These are phyloP conservation scores for Orbilia oligospora DNA, from an alignment of 2,329 filamentous ascomycete genomes.

Conservation along the genomic window DNA sequence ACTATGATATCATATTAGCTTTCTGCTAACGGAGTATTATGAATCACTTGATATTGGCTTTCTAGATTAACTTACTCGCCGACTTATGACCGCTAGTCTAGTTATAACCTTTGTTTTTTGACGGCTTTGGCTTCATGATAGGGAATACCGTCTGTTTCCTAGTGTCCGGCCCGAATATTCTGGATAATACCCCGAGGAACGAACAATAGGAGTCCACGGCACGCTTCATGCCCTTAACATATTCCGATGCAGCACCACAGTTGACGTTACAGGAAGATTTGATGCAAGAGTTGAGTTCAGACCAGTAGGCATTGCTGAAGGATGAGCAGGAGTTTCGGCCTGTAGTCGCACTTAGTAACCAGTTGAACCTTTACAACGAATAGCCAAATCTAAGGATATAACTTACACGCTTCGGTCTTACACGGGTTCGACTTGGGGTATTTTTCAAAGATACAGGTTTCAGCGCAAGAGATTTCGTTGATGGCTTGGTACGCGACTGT, in stretches of 20 bases:
- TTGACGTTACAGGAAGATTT: slow-evolving; percentile 14
- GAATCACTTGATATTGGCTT: background rate
- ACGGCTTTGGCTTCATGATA: background rate
- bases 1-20: slow-evolving; percentile 10
- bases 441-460: slow-evolving; percentile 32
- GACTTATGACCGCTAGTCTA: background rate
- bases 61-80: background rate
- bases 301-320: slow-evolving; percentile 42
- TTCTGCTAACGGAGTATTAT: background rate
- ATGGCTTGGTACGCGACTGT: slow-evolving; percentile 37
- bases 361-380: background rate
- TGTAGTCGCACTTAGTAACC: background rate
- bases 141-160: background rate
- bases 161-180: slow-evolving; percentile 18
- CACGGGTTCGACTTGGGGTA: slow-evolving; percentile 22
- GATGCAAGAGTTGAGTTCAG: slow-evolving; percentile 28
- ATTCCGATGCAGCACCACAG: slow-evolving; percentile 4
- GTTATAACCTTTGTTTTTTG: background rate
- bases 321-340: slow-evolving; percentile 37
- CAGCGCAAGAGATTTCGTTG: slow-evolving; percentile 35
- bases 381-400: background rate
- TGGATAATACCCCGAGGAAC: background rate
- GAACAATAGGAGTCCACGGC: slow-evolving; percentile 27
- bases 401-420: slow-evolving; percentile 35
- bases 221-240: slow-evolving; percentile 28